These are phyloP conservation scores for Eucalyptus urophylla DNA, from an alignment of 345 rosid species.

Conservation along the genomic window DNA sequence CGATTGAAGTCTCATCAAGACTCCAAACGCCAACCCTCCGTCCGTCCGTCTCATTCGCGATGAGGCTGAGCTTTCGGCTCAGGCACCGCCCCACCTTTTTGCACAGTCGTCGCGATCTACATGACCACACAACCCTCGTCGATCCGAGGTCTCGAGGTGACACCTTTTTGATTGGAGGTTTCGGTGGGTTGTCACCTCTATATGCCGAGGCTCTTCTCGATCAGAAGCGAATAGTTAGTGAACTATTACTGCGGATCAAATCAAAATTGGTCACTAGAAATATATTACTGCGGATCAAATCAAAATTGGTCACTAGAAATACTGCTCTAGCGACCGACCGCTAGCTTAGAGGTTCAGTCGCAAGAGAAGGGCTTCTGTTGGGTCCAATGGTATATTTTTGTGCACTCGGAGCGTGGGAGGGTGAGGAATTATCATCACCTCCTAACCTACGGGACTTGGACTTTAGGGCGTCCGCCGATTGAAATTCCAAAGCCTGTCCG, in stretches of 20 bases:
- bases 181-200: not conserved
- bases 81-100: not conserved
- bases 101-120: not conserved
- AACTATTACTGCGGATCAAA: not conserved
- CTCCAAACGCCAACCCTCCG: not conserved
- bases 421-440: not conserved
- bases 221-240: not conserved
- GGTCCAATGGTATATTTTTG: not conserved
- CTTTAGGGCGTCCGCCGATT: not conserved
- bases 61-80: not conserved
- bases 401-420: not conserved
- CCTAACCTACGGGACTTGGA: not conserved
- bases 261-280: not conserved
- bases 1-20: not conserved
- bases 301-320: not conserved
- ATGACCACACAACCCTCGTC: not conserved
- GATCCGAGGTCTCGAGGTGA: not conserved
- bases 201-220: not conserved
- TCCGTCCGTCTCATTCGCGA: not conserved
- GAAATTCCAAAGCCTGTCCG: not conserved
- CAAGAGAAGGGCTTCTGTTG: not conserved
- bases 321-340: not conserved
- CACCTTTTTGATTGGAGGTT: not conserved
- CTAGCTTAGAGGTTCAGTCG: not conserved
- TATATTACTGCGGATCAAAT: not conserved